Conservation (phyloP, 73 alveolate species). For the Paramecium pentaurelia region DNA sequence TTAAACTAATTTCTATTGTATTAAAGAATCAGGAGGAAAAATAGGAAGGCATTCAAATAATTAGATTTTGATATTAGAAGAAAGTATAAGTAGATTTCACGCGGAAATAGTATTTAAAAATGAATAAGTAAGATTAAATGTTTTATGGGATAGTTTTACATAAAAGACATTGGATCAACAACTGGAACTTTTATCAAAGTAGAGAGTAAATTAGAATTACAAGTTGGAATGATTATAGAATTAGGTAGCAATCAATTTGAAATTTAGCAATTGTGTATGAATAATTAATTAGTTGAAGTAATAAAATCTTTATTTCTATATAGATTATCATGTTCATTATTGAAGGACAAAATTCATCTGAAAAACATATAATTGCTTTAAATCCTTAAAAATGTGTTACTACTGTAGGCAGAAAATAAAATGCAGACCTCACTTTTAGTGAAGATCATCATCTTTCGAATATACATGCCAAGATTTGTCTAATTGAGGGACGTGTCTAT, state of each 20-base stretch:
- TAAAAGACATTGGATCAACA: conserved; percentile 80
- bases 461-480: conserved; percentile 61
- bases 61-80: conserved; percentile 79
- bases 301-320: neutral
- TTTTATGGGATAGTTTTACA: conserved; percentile 3
- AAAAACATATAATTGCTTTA: neutral
- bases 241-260: conserved; percentile 80
- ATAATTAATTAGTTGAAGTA: conserved; percentile 4
- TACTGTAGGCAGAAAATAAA: conserved; percentile 53
- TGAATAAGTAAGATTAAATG: neutral
- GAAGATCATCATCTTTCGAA: conserved; percentile 62
- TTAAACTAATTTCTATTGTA: conserved; percentile 74
- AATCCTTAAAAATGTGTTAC: conserved; percentile 1
- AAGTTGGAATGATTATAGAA: conserved; percentile 75
- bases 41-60: conserved; percentile 87
- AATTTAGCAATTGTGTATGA: conserved; percentile 26
- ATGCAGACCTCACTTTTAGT: conserved; percentile 21
- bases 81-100: conserved; percentile 77
- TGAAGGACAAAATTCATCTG: conserved; percentile 10
- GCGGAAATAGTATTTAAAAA: conserved; percentile 67
- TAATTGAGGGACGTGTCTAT: conserved; percentile 39
- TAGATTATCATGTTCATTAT: neutral
- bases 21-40: conserved; percentile 79
- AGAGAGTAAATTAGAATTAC: conserved; percentile 63
- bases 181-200: conserved; percentile 84